These are phyloP conservation scores for Saccharomyces pastorianus DNA, from an alignment of 1,139 yeast genomes.

Conservation along the genomic window DNA sequence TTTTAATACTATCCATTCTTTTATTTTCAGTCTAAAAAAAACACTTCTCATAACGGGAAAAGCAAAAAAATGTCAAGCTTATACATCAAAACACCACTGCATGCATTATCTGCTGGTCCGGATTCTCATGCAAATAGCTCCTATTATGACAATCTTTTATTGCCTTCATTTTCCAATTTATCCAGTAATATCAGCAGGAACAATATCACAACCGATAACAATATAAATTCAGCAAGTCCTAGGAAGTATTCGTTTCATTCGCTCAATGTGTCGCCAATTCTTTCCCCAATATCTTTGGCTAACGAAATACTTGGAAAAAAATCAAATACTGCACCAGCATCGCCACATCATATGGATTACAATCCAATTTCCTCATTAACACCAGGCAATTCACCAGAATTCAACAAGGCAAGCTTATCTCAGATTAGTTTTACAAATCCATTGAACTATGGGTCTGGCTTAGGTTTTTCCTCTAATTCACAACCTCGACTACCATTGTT, in stretches of 20 bases:
- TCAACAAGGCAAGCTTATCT: slow-evolving; percentile 9
- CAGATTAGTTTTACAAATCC: not conserved
- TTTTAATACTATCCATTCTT: not conserved
- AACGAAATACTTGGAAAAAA: slow-evolving; percentile 11
- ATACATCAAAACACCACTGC: not conserved
- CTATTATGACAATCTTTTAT: slow-evolving; percentile 5
- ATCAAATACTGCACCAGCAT: slow-evolving; percentile 29
- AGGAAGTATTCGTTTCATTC: slow-evolving; percentile 1
- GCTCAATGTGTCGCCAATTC: not conserved
- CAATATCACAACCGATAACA: not conserved
- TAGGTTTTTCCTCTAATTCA: not conserved
- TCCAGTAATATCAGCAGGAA: not conserved
- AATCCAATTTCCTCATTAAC: slow-evolving; percentile 13
- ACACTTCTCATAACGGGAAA: not conserved
- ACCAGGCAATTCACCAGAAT: slow-evolving; percentile 21
- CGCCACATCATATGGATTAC: slow-evolving; percentile 16
- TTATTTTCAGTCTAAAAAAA: slow-evolving; percentile 1
- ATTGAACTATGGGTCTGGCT: not conserved
- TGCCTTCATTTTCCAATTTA: slow-evolving; percentile 3
- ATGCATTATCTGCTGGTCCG: not conserved
- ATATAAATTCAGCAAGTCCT: not conserved
- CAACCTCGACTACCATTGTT: not conserved
- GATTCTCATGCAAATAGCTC: not conserved
- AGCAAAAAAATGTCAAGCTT: not conserved
- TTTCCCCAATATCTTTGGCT: not conserved